Evolutionary conservation across 2,329 filamentous ascomycete species (phyloP), one percentile per base, ranked within the genome.

Genomic region (Phyllosticta capitalensis): DNA sequence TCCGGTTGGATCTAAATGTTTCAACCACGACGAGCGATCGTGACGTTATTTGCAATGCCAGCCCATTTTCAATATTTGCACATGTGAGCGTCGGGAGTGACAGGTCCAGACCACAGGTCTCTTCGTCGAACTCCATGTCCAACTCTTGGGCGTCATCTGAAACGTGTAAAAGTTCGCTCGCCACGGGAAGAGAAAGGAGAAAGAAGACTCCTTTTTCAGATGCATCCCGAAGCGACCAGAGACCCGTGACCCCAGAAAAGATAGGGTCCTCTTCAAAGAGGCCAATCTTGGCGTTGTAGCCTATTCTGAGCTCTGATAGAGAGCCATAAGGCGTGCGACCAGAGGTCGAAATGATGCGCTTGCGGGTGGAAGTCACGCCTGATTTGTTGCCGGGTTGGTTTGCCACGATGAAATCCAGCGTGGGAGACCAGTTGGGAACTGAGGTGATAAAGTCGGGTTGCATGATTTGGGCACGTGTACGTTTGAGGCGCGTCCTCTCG

Each of bases 341-440:
- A 28, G 75, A 75, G 20, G 76, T 73, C 9, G 75, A 67, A 28
- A 78, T 65, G 2, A 76, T 19, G 59, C 19, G 64, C 63, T 21
- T 62, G 61, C 67, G 33, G 65, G 61, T 62, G 7, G 58, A 48
- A 38, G 21, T 30, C 4, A 38, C 17, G 17, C 30, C 30, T 38
- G 30, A 14, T 14, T 38, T 38, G 4, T 38, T 38, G 10, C 30
- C 17, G 1, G 30, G 30, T 38, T 38, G 30, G 20, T 65, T 61
- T n/a, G 71, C 66, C 26, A 74, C 64, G 19, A 72, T 64, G 60
- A 76, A 67, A 65, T 85, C 79, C 49, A 78, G 76, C 53, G 81
- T 72, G 3, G 83, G 79, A 0, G 78, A 75, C 78, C 79, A 86
- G 62, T 85, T 85, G 19, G 82, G 81, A 57, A 95, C 82, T 3